Base-by-base conservation (phyloP, 192 early-diverging fungal genomes). In the Anaeromyces robustus region DNA sequence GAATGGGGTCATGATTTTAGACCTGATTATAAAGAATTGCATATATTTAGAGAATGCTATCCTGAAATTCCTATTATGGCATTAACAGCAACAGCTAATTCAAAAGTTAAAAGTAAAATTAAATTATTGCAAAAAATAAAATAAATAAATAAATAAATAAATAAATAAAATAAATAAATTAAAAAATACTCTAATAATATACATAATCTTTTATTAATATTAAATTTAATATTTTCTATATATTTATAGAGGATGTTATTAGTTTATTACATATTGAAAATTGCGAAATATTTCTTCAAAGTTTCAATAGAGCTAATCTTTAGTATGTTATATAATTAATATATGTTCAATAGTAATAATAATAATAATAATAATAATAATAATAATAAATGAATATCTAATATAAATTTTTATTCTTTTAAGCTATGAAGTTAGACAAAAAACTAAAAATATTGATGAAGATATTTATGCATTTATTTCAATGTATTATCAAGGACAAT, bases 1-100 rank as follows among this genome's bases (percentile, higher is more conserved):
- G 95, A 97, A 79, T 97, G 95, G 97, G 97, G 97, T 19, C 97
- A 98, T 81, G 96, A 99, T 84, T 99, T 99, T 86, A 92, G 97
- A 37, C 92, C 94, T 0, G 95, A 96, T 82, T 97, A 96, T 82
- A 96, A 93, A 83, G 89, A 90, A 79, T 84, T 83, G 9, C 83
- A 83, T 28, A 29, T 83, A 30, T 59, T 83, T 30, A 83, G 68
- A 41, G 30, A 31, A 31, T 81, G 4, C 19, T 98, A 92, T 82
- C 92, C 93, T 0, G 87, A 90, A 26, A 87, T 97, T 0, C 96
- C 96, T 0, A 86, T 96, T 22, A 97, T 97, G 93, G 97, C 97
- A 28, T 84, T 98, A 52, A 98, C 97, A 0, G 97, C 97, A 3
- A 98, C 97, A 0, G 97, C 97, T 2, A 98, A 96, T 83, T 89